Conservation (phyloP, 768 basidiomycete species). For the Agrocybe praecox region DNA sequence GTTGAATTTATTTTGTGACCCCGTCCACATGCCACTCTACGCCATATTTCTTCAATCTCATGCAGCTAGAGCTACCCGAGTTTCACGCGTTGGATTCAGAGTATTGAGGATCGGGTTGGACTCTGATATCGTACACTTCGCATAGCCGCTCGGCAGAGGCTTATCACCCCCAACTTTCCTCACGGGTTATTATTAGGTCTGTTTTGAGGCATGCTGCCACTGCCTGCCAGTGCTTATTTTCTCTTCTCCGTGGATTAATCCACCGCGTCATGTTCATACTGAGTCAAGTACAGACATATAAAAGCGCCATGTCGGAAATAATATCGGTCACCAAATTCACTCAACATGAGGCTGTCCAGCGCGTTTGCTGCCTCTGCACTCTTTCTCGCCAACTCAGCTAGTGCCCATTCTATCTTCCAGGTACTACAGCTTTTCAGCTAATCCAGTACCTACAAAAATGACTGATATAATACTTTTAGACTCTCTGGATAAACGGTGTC, state of each 20-base stretch:
- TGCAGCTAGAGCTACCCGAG: background rate
- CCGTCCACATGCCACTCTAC: background rate
- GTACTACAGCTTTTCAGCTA: conserved; percentile 17
- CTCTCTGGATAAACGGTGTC: conserved; percentile 56
- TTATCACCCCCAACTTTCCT: too few relatives aligned
- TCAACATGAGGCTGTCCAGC: conserved; percentile 26
- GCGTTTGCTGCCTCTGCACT: conserved; percentile 25
- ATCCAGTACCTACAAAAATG: background rate
- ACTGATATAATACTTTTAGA: conserved; percentile 22
- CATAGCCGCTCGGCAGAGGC: too few relatives aligned
- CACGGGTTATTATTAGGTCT: background rate
- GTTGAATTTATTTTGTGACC: background rate
- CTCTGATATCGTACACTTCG: too few relatives aligned
- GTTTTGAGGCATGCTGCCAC: too few relatives aligned
- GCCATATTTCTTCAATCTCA: background rate
- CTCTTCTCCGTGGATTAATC: background rate
- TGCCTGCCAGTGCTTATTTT: too few relatives aligned
- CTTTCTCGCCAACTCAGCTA: conserved; percentile 33
- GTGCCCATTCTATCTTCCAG: conserved; percentile 58
- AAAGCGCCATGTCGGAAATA: background rate
- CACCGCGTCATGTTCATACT: background rate
- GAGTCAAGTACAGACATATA: background rate
- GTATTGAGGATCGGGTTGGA: too few relatives aligned
- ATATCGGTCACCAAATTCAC: background rate
- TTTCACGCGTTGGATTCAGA: conserved; percentile 14